Evolutionary conservation across 139 green algal genomes (phyloP).

Genomic region (Nannochloris sp.): DNA sequence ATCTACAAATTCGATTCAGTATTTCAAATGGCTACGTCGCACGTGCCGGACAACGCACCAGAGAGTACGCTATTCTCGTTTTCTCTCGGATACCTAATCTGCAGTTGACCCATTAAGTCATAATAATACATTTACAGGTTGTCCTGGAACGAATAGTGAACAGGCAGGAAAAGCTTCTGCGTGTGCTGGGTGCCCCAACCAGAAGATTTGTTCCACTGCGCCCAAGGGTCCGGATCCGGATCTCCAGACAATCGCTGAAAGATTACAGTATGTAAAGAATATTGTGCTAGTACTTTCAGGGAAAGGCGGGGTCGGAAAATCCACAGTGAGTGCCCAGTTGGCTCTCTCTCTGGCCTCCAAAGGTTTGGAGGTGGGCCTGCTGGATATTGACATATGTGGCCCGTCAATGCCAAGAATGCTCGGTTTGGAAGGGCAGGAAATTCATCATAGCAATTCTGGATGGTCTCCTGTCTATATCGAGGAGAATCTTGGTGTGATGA

Average conservation of each 20-base stretch:
- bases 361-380: constrained; percentile 70
- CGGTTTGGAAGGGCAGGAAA: constrained; percentile 80
- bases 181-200: constrained; percentile 91
- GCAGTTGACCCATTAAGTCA: too few species aligned
- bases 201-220: constrained; percentile 72
- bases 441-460: constrained; percentile 76
- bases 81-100: not conserved
- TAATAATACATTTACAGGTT: constrained; percentile 48
- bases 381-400: constrained; percentile 98
- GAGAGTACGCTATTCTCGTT: constrained; percentile 6
- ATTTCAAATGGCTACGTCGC: not conserved
- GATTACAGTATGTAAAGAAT: constrained; percentile 72
- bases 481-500: constrained; percentile 96
- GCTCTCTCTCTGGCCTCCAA: constrained; percentile 69
- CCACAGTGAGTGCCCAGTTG: constrained; percentile 87
- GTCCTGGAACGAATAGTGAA: constrained; percentile 64
- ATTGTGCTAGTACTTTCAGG: constrained; percentile 92
- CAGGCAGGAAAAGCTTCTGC: constrained; percentile 67
- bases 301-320: constrained; percentile 97
- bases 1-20: too few species aligned
- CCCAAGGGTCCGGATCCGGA: constrained; percentile 87
- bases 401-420: constrained; percentile 90
- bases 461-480: constrained; percentile 85
- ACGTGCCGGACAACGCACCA: not conserved
- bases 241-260: constrained; percentile 54